phyloP scores from a whole-genome alignment of 345 rosid genomes.

The Aethionema arabicum region DNA sequence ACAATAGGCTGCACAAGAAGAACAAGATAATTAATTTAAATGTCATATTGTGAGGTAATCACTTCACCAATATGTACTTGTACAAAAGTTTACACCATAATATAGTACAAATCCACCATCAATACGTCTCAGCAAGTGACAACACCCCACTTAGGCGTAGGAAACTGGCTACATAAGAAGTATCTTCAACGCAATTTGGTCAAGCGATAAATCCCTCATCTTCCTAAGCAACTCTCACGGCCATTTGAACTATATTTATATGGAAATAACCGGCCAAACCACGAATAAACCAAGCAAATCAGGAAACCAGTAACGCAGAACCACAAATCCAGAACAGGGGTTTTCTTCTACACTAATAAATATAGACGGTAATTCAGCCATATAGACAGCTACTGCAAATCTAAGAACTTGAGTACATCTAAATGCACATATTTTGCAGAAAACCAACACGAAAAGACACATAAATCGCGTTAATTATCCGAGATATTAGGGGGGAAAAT shows the following conservation, averaged over 20 bases:
- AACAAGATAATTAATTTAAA: constrained; percentile 5
- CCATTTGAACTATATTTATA: background rate
- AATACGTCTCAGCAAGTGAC: background rate
- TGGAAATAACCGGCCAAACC: background rate
- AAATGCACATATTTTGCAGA: constrained; percentile 4
- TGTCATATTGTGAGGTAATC: background rate
- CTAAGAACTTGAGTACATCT: constrained; percentile 13
- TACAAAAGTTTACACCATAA: background rate
- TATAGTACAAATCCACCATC: background rate
- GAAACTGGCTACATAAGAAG: constrained; percentile 16
- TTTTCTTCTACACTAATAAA: background rate
- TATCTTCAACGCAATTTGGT: constrained; percentile 1
- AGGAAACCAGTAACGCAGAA: background rate
- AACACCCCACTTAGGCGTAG: background rate
- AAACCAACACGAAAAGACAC: background rate
- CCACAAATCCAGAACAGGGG: constrained; percentile 27
- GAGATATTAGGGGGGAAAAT: background rate
- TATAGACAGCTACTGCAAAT: background rate
- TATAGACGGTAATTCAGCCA: background rate
- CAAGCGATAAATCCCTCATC: background rate
- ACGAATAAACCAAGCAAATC: constrained; percentile 18
- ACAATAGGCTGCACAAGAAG: constrained; percentile 67
- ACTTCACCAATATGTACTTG: background rate
- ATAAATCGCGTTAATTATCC: background rate
- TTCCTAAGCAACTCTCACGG: constrained; percentile 6